Evolutionary conservation across 805 yeast species (phyloP).

Genomic region (Candida andamanensis): DNA sequence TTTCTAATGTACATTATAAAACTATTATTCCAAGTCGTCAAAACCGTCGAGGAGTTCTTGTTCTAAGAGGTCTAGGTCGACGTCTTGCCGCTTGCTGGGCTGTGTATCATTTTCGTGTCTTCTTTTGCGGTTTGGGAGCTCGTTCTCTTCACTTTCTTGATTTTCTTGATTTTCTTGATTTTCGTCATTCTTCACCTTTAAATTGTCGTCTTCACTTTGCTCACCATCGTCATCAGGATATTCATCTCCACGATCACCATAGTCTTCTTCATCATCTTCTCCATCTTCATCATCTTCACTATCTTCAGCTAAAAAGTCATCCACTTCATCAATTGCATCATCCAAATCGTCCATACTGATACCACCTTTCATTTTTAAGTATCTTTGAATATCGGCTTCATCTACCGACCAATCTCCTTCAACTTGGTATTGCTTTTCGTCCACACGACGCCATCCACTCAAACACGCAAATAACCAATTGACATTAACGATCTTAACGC

Average conservation of each 20-base stretch:
- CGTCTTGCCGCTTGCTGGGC: constrained; percentile 2
- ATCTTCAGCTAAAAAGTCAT: constrained; percentile 43
- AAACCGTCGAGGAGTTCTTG: constrained; percentile 48
- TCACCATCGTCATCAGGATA: constrained; percentile 14
- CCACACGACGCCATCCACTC: constrained; percentile 68
- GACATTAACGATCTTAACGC: constrained; percentile 75
- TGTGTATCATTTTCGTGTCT: no score
- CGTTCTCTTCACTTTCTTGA: constrained; percentile 5
- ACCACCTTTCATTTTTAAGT: constrained; percentile 26
- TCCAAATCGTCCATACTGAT: constrained; percentile 35
- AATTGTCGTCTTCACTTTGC: constrained; percentile 18
- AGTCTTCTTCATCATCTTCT: constrained; percentile 19
- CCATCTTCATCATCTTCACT: constrained; percentile 24
- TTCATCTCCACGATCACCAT: constrained; percentile 12
- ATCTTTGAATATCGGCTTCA: constrained; percentile 42
- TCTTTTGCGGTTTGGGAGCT: neutral
- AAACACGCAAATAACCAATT: constrained; percentile 91
- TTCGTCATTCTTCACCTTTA: constrained; percentile 14
- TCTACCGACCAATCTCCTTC: constrained; percentile 43
- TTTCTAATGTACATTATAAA: neutral
- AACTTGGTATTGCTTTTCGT: constrained; percentile 55
- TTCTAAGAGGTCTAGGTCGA: constrained; percentile 44
- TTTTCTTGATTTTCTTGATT: neutral
- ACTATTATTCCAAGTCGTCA: constrained; percentile 16
- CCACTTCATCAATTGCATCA: constrained; percentile 41